Evolutionary conservation across 1,284 basidiomycete genomes (phyloP), one percentile per base, ranked within the genome.

Genomic region (Paramarasmius palmivorus): DNA sequence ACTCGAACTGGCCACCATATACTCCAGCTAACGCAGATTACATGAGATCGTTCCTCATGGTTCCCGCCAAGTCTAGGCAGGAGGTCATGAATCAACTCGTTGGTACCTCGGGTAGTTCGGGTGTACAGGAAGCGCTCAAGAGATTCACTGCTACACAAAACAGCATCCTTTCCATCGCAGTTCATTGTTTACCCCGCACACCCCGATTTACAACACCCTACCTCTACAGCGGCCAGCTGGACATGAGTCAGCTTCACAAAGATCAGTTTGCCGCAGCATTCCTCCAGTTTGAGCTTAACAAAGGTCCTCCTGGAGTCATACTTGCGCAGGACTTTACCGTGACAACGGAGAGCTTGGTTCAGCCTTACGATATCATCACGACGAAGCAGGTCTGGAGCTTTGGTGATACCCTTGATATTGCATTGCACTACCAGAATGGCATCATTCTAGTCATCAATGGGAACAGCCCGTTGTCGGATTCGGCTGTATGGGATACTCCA

Each of bases 11-110:
- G 37, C 46, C 17, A 15, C 19, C 53, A 17, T 57, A 50, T 23
- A 54, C 35, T 5, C 52, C 55, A 29, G 15, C 26, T 3, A 39
- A 57, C 38, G 23, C 17, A 4, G 55, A 49, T 22, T 57, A 34
- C 32, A 57, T 57, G 55, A 50, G 41, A 9, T 50, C 53, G 22
- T 57, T 57, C 53, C 15, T 57, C 35, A 57, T 57, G 55, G 19
- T 50, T 29, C 55, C 55, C 35, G 53, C 55, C 4, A 20, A 38
- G 3, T 29, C 47, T 8, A 25, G 40, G 17, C 20, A 44, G 8
- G 20, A 50, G 9, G 55, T 57, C 12, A 15, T 34, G 48, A 22
- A 25, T 3, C 52, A 57, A 34, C 55, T 57, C 17, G n/a, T n/a
- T n/a, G n/a, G n/a, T n/a, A n/a, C n/a, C n/a, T n/a, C n/a, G n/a